Conservation (phyloP, 257 asterid species). For the Knoxia roxburghii region DNA sequence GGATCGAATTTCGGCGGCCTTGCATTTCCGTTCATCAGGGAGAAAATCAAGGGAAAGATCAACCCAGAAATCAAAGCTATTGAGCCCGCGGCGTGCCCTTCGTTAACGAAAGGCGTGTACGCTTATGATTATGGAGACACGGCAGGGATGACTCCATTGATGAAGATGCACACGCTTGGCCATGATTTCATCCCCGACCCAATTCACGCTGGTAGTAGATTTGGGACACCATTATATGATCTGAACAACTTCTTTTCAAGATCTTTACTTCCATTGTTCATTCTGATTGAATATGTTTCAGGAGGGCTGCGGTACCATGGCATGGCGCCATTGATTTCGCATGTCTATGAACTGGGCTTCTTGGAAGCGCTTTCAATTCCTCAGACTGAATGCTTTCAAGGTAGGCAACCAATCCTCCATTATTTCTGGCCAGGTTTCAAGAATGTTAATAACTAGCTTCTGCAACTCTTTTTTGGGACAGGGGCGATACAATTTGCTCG, state of each 20-base stretch:
- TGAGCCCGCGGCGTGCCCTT: slow-evolving; percentile 95
- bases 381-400: slow-evolving; percentile 86
- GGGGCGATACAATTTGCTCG: slow-evolving; percentile 90
- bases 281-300: slow-evolving; percentile 18
- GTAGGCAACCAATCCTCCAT: slow-evolving; percentile 20
- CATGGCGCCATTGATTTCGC: slow-evolving; percentile 92
- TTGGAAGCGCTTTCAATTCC: slow-evolving; percentile 77
- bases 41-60: slow-evolving; percentile 71
- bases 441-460: too few relatives aligned
- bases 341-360: slow-evolving; percentile 66
- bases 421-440: too few relatives aligned
- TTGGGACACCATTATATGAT: background rate
- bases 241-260: too few relatives aligned
- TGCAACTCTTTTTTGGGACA: slow-evolving; percentile 16
- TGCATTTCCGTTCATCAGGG: slow-evolving; percentile 81
- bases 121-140: slow-evolving; percentile 94
- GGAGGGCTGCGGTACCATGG: slow-evolving; percentile 97
- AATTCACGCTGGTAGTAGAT: slow-evolving; percentile 64
- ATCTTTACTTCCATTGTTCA: background rate
- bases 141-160: slow-evolving; percentile 91
- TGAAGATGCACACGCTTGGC: slow-evolving; percentile 99
- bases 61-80: slow-evolving; percentile 70
- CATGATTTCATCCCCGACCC: slow-evolving; percentile 93
- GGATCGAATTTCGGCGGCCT: slow-evolving; percentile 95
- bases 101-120: slow-evolving; percentile 79